Evolutionary conservation across 441 rosid genomes (phyloP), one percentile per base, ranked within the genome.

Genomic region (Populus hybrid): DNA sequence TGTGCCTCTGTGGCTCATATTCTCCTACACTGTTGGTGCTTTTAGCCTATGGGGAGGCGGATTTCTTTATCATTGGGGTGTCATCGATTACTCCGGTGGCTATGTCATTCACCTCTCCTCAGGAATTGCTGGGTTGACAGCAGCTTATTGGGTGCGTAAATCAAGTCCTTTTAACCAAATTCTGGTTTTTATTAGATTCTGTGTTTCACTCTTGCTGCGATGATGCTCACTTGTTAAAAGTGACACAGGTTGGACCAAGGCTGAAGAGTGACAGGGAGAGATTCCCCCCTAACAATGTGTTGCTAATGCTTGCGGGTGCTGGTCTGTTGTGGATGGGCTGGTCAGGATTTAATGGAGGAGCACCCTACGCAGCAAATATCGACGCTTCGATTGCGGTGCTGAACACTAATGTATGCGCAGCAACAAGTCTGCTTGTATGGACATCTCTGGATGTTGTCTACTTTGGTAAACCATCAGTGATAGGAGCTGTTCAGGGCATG

Each of bases 271-370:
- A 94, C 76, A 85, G 91, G 68, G 98, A 92, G 36, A 90, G 97
- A 83, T 94, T 94, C 66, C 95, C 98, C 4, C 98, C 98, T 2
- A 94, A 94, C 84, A 94, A 94, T 74, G 93, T 94, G 36, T 77
- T 94, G 78, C 83, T 94, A 11, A 92, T 92, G 97, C 88, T 94
- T 14, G 94, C 97, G 16, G 98, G 98, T 6, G 98, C 95, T 1
- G 98, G 98, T 1, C 86, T 94, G 68, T 71, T 94, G 10, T 94
- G 97, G 98, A 87, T 92, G 94, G 98, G 98, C 20, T 94, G 98
- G 98, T 89, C 98, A 2, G 98, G 98, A 8, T 94, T 94, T 87
- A 94, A 94, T 53, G 98, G 98, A 0, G 98, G 98, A 2, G 98
- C 94, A 11, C 98, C 98, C 1, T 94, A 91, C 75, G 95, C 97